Percentiles rank a stretch among this genome's conserved stretches.
Evolutionary conservation across 2,329 filamentous ascomycete genomes (phyloP).

Genomic region (Akanthomyces muscarius): DNA sequence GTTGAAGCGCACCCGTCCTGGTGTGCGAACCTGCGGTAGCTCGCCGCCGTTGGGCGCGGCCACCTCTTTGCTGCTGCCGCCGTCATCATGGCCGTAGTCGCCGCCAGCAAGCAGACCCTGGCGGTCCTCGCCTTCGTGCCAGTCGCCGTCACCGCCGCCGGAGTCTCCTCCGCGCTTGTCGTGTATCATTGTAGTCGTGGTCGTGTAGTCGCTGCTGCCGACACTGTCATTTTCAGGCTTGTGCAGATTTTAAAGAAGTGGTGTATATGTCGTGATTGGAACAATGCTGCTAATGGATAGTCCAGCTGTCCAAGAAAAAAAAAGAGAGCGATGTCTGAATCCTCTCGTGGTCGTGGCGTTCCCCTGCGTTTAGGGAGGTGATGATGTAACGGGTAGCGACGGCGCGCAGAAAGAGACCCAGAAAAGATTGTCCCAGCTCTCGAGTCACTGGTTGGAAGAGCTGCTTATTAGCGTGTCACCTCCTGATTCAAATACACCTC

Average conservation of each 20-base stretch:
- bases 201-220: conserved; percentile 18
- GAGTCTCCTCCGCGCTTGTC: conserved; percentile 14
- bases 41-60: conserved; percentile 3
- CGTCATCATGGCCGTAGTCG: conserved; percentile 20
- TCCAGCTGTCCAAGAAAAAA: neutral
- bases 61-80: neutral
- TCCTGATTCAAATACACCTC: too few species aligned
- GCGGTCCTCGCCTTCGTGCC: conserved; percentile 23
- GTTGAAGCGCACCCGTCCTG: conserved; percentile 74
- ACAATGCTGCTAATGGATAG: neutral
- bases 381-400: neutral
- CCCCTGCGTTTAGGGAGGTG: conserved; percentile 6
- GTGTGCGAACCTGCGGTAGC: conserved; percentile 34
- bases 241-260: neutral
- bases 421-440: neutral
- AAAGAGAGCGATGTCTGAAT: neutral
- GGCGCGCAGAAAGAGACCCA: neutral
- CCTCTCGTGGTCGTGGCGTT: neutral
- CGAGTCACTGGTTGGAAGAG: too few species aligned
- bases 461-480: too few species aligned
- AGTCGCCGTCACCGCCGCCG: conserved; percentile 1
- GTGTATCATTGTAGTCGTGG: conserved; percentile 16
- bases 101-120: conserved; percentile 24
- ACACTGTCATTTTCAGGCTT: conserved; percentile 16
- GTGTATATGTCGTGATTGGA: neutral